Base-by-base conservation (phyloP, 352 stramenopile species). In the Pythium vanterpoolii region DNA sequence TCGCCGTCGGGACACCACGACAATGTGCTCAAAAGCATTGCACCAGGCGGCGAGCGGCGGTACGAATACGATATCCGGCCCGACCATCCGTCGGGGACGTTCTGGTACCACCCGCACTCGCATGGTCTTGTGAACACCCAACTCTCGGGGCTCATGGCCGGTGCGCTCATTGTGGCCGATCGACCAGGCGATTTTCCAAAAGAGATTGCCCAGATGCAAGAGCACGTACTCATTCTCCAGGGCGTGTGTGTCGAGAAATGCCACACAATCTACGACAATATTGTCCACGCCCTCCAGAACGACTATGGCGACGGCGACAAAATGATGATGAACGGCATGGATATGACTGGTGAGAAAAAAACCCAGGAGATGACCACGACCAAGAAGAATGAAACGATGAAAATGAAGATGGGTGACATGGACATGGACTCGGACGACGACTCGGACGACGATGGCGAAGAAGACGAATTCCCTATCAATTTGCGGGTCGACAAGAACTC, bases 61-160 rank as follows among this genome's bases (percentile, higher is more conserved):
- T 93, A 90, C 64, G 70, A 74, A 36, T 93, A 89, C 61, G 62
- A 77, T n/a, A 84, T 93, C 52, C 77, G 79, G 1, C 43, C 63
- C 1, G 77, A 93, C 54, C 83, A 93, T 58, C 80, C 83, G 11
- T 53, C 77, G 8, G 83, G 83, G 13, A 90, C 83, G 45, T 93
- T 89, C 55, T 93, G 83, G 83, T 93, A 93, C 56, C 83, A 93
- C 53, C 79, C 83, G 16, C 83, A 93, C 63, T 64, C 72, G 31
- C 78, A 89, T 49, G 80, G 80, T n/a, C 73, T 89, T 49, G 69
- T 87, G 27, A 93, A 93, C 54, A 79, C 83, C 26, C 83, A 93
- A 53, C 61, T 93, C 4, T 77, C 77, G 28, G 83, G 83, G 13
- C 76, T 93, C 62, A 87, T 93, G 78, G 80, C 83, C 43, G 83